Percentiles rank a stretch among this genome's conserved stretches.
Conservation (phyloP, 352 stramenopile genomes). For the Phytopythium chamaehyphon region DNA sequence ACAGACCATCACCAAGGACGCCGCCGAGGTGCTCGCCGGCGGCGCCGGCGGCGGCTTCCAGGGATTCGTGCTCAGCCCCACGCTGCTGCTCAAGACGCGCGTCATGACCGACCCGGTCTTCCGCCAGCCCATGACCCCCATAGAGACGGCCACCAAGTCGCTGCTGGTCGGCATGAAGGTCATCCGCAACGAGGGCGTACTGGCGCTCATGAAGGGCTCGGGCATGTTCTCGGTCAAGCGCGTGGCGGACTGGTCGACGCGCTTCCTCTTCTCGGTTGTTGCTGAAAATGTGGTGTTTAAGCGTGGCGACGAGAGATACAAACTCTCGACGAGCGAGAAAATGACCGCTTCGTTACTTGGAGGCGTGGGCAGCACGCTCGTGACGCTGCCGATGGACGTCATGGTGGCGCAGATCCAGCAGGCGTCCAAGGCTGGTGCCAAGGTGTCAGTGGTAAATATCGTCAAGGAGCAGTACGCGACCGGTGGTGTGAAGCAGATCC, state of each 20-base stretch:
- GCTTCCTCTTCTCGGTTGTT: slow-evolving; percentile 91
- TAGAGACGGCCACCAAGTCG: slow-evolving; percentile 81
- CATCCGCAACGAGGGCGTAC: slow-evolving; percentile 83
- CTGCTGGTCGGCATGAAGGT: slow-evolving; percentile 87
- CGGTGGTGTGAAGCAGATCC: slow-evolving; percentile 74
- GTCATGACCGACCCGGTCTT: slow-evolving; percentile 94
- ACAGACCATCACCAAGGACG: slow-evolving; percentile 45
- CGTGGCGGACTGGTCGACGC: slow-evolving; percentile 90
- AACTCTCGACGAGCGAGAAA: slow-evolving; percentile 71
- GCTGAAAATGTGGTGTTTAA: slow-evolving; percentile 80
- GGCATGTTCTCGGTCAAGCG: slow-evolving; percentile 91
- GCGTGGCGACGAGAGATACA: slow-evolving; percentile 46
- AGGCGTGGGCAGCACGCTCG: slow-evolving; percentile 65
- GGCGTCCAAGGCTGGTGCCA: slow-evolving; percentile 80
- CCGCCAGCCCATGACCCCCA: slow-evolving; percentile 83
- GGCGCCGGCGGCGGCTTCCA: slow-evolving; percentile 90
- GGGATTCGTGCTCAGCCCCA: slow-evolving; percentile 90
- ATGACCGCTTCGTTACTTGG: slow-evolving; percentile 81
- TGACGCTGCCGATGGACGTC: slow-evolving; percentile 91
- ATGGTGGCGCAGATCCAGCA: slow-evolving; percentile 93
- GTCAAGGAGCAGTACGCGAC: slow-evolving; percentile 74
- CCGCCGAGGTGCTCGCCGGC: slow-evolving; percentile 81
- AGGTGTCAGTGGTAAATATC: slow-evolving; percentile 70
- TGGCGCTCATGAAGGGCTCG: slow-evolving; percentile 90
- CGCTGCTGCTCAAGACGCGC: slow-evolving; percentile 92